phyloP scores from a whole-genome alignment of 192 early-diverging fungal species.

The Coemansia sp. region DNA sequence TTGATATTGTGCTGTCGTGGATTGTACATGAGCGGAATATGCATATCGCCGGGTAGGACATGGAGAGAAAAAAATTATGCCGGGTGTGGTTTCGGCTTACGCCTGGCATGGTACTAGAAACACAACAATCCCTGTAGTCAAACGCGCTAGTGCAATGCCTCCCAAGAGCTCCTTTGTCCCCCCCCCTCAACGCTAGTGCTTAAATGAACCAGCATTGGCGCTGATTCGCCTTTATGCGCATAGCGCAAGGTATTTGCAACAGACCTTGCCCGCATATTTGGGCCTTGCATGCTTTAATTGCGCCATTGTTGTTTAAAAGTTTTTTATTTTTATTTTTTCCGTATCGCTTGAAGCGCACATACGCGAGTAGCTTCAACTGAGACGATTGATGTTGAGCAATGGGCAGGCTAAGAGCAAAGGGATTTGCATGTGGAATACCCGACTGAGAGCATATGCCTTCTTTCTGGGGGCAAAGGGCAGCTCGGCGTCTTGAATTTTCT shows the following conservation, averaged over 20 bases:
- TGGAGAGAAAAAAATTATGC: neutral
- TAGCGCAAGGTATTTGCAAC: neutral
- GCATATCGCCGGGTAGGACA: neutral
- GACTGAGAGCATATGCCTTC: neutral
- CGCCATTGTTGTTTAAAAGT: neutral
- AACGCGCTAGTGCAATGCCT: neutral
- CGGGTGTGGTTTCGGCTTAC: neutral
- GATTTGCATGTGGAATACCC: neutral
- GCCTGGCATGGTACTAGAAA: neutral
- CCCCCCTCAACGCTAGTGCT: neutral
- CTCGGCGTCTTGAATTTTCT: neutral
- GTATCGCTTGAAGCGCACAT: too few relatives aligned
- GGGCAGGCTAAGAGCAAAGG: neutral
- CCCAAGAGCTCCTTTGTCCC: neutral
- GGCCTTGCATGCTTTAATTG: neutral
- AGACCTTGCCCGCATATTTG: neutral
- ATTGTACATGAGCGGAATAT: neutral
- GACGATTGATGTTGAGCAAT: neutral
- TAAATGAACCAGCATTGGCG: neutral
- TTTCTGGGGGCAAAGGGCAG: neutral
- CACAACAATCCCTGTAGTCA: neutral
- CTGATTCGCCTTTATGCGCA: neutral
- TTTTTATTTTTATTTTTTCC: neutral
- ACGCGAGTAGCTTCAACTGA: neutral
- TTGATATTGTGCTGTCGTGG: neutral